These are phyloP conservation scores for Chytriomyces sp. DNA, from an alignment of 192 early-diverging fungal species.

Conservation along the genomic window DNA sequence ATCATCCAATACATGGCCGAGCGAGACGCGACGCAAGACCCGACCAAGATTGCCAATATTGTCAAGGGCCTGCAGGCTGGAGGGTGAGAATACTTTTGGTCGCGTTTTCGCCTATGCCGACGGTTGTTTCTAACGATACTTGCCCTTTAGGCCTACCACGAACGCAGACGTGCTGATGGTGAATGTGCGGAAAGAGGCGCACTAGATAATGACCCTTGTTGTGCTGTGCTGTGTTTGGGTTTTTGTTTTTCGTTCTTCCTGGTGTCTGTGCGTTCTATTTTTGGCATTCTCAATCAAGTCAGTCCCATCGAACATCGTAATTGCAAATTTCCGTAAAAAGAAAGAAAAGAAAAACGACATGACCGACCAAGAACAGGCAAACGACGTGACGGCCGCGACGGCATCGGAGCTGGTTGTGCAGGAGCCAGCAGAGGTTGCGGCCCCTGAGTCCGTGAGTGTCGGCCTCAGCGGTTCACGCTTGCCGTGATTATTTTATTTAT, in stretches of 20 bases:
- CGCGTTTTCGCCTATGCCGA: neutral
- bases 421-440: neutral
- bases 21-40: slow-evolving; percentile 30
- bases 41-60: neutral
- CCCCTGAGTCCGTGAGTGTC: too few species aligned
- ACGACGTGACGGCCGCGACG: slow-evolving; percentile 8
- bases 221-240: neutral
- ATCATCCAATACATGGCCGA: slow-evolving; percentile 43
- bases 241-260: neutral
- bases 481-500: too few species aligned
- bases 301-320: too few species aligned
- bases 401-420: slow-evolving; percentile 4
- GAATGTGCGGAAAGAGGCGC: slow-evolving; percentile 12
- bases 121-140: neutral
- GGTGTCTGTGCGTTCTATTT: too few species aligned
- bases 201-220: neutral
- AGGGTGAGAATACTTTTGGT: slow-evolving; percentile 6
- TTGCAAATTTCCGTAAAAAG: neutral
- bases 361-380: neutral
- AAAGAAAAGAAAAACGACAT: slow-evolving; percentile 9
- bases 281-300: too few species aligned
- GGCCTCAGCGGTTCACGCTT: too few species aligned
- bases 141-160: neutral
- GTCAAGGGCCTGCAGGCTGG: neutral
- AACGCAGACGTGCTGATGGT: slow-evolving; percentile 24